Evolutionary conservation across 495 filamentous ascomycete species (phyloP).

Genomic region (Penicillium macrosclerotiorum): DNA sequence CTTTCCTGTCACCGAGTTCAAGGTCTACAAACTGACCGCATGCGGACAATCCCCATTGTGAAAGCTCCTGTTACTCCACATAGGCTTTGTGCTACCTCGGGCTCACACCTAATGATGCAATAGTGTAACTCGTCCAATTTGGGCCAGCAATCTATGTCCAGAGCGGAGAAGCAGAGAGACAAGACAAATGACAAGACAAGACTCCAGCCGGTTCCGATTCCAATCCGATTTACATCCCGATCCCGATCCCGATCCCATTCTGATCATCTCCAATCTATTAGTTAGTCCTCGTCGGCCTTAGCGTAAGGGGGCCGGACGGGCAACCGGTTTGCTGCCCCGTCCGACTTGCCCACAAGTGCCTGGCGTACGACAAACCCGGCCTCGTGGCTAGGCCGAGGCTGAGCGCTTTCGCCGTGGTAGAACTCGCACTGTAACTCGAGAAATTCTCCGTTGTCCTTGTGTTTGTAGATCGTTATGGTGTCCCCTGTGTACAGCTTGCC

Average conservation of each 20-base stretch:
- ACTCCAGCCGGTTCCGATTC: neutral
- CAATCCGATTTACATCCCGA: slow-evolving; percentile 7
- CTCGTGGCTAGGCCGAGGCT: slow-evolving; percentile 40
- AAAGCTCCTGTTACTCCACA: neutral
- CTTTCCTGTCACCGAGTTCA: neutral
- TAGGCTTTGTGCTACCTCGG: slow-evolving; percentile 8
- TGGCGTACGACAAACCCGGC: slow-evolving; percentile 40
- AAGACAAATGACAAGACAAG: neutral
- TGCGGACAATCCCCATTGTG: slow-evolving; percentile 23
- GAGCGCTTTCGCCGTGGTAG: slow-evolving; percentile 49
- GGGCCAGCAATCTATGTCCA: slow-evolving; percentile 18
- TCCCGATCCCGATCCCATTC: neutral
- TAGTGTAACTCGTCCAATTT: slow-evolving; percentile 3
- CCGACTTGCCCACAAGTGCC: slow-evolving; percentile 28
- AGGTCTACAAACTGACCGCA: slow-evolving; percentile 8
- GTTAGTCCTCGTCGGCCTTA: slow-evolving; percentile 11
- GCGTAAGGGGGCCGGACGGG: slow-evolving; percentile 14
- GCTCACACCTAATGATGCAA: slow-evolving; percentile 17
- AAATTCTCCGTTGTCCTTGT: slow-evolving; percentile 35
- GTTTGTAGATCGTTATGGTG: slow-evolving; percentile 60
- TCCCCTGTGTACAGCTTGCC: slow-evolving; percentile 71
- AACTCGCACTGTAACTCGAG: slow-evolving; percentile 55
- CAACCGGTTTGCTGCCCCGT: slow-evolving; percentile 26
- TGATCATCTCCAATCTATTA: neutral
- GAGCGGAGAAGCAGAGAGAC: slow-evolving; percentile 14